phyloP scores from a whole-genome alignment of 2,329 filamentous ascomycete genomes.

The Neopestalotiopsis sp. region DNA sequence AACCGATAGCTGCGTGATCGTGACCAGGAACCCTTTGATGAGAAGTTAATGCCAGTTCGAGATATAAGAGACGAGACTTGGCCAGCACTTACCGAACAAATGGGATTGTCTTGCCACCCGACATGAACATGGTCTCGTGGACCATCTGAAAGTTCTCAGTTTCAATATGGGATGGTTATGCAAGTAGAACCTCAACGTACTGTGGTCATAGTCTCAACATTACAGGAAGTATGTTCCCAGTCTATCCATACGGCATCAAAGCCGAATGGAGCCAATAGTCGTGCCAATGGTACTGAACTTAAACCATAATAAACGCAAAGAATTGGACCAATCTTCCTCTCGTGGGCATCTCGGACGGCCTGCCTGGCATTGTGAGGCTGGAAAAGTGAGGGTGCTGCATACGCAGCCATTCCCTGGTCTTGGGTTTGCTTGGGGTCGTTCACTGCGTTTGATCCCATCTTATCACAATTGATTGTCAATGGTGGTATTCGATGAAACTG shows the following conservation, averaged over 20 bases:
- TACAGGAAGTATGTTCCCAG: slow-evolving; percentile 53
- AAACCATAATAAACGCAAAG: slow-evolving; percentile 48
- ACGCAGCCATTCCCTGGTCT: slow-evolving; percentile 44
- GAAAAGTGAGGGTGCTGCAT: slow-evolving; percentile 50
- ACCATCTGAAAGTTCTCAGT: slow-evolving; percentile 42
- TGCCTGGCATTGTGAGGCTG: slow-evolving; percentile 51
- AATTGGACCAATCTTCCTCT: slow-evolving; percentile 50
- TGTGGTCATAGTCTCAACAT: slow-evolving; percentile 51
- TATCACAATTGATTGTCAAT: background rate
- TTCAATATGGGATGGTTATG: background rate
- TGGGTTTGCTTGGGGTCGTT: background rate
- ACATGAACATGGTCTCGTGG: slow-evolving; percentile 52
- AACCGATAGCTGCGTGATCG: slow-evolving; percentile 52
- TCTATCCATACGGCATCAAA: slow-evolving; percentile 52
- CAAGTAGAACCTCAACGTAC: slow-evolving; percentile 16
- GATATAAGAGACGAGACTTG: background rate
- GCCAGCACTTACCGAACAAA: slow-evolving; percentile 44
- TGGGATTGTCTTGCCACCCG: slow-evolving; percentile 49
- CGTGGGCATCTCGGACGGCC: slow-evolving; percentile 51
- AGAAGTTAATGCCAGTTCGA: background rate
- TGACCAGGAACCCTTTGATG: slow-evolving; percentile 46
- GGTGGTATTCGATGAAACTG: background rate
- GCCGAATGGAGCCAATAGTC: slow-evolving; percentile 47
- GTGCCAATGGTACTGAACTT: slow-evolving; percentile 44
- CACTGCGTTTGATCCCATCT: background rate